These are phyloP conservation scores for Coemansia nantahalensis DNA, from an alignment of 192 early-diverging fungal species.

Conservation along the genomic window DNA sequence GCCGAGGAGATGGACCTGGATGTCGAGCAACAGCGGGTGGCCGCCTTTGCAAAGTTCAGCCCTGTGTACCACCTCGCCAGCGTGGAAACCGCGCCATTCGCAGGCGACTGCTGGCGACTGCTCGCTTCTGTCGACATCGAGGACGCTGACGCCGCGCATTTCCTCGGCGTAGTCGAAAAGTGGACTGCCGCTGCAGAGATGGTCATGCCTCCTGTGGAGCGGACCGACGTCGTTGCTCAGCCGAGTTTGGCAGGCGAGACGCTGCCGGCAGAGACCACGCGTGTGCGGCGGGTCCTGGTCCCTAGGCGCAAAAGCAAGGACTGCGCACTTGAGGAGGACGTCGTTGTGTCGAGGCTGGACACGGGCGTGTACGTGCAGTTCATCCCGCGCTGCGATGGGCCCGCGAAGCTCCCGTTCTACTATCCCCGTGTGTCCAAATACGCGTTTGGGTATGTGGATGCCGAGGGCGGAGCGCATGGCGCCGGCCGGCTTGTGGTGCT, in stretches of 20 bases:
- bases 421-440: constrained; percentile 41
- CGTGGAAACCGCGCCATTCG: constrained; percentile 4
- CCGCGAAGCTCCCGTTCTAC: constrained; percentile 45
- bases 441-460: constrained; percentile 32
- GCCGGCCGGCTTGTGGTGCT: constrained; percentile 13
- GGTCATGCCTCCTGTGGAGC: constrained; percentile 62
- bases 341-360: constrained; percentile 14
- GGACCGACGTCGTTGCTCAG: constrained; percentile 37
- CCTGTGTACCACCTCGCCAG: constrained; percentile 29
- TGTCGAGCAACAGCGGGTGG: constrained; percentile 31
- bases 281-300: constrained; percentile 23
- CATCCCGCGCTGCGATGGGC: constrained; percentile 13
- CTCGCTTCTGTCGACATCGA: constrained; percentile 28
- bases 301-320: constrained; percentile 52
- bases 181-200: constrained; percentile 61
- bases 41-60: constrained; percentile 43
- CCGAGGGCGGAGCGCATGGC: background rate
- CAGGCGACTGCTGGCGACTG: constrained; percentile 20
- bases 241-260: too few relatives aligned
- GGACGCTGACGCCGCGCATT: constrained; percentile 30
- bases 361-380: constrained; percentile 25
- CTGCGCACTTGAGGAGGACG: constrained; percentile 23
- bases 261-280: constrained; percentile 3
- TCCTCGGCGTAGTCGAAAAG: constrained; percentile 47
- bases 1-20: constrained; percentile 30